These are phyloP conservation scores for Pseudocercospora ulei DNA, from an alignment of 2,329 filamentous ascomycete species.

Conservation along the genomic window DNA sequence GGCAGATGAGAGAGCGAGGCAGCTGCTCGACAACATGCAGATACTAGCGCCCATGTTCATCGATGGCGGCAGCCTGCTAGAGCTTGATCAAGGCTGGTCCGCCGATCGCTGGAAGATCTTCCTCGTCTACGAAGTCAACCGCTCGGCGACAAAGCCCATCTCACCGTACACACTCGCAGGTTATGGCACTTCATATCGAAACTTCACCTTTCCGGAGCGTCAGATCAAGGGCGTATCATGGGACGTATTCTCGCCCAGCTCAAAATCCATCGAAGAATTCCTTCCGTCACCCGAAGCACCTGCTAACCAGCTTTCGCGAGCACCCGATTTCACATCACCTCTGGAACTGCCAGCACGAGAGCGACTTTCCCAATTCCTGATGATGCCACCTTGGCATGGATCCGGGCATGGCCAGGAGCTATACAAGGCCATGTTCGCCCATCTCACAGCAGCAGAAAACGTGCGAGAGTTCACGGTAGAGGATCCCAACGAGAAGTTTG, in stretches of 20 bases:
- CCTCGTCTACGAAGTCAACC: conserved; percentile 48
- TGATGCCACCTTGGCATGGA: conserved; percentile 77
- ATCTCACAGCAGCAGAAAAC: conserved; percentile 52
- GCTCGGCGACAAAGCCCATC: conserved; percentile 34
- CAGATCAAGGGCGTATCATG: conserved; percentile 18
- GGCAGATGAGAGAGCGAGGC: conserved; percentile 56
- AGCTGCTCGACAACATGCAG: conserved; percentile 70
- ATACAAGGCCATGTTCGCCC: conserved; percentile 69
- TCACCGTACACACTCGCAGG: conserved; percentile 73
- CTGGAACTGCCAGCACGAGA: conserved; percentile 63
- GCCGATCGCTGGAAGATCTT: conserved; percentile 84
- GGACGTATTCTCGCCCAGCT: conserved; percentile 22
- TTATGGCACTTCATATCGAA: conserved; percentile 82
- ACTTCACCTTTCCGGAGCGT: conserved; percentile 44
- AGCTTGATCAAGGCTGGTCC: conserved; percentile 60
- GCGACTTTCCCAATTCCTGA: conserved; percentile 84
- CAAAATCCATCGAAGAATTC: conserved; percentile 23
- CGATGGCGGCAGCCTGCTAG: conserved; percentile 76
- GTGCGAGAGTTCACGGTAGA: conserved; percentile 83
- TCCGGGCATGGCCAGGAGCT: conserved; percentile 69
- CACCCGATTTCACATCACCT: conserved; percentile 37
- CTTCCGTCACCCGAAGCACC: conserved; percentile 26
- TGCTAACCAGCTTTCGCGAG: conserved; percentile 18
- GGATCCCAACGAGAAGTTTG: conserved; percentile 81
- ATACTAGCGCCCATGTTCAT: conserved; percentile 80